A percentile compares a stretch with the other conserved stretches of the same genome.
phyloP scores from a whole-genome alignment of 139 green algal species.

The Chlorella sp. region DNA sequence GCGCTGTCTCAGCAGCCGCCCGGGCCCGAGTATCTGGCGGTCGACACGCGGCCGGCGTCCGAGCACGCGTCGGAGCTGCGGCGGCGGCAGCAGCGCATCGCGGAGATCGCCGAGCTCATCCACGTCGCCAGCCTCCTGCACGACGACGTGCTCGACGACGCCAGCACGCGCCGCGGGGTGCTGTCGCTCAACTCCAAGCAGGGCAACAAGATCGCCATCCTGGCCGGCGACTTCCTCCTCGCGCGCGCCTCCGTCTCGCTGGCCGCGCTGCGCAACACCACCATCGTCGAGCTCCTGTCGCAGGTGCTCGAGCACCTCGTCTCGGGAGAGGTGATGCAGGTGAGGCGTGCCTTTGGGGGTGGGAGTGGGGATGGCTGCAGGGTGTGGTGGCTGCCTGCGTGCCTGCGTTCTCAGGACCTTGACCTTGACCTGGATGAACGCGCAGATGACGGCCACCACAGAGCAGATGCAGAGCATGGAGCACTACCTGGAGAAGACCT shows the following conservation, averaged over 20 bases:
- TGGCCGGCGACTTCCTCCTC: slow-evolving; percentile 97
- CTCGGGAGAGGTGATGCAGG: slow-evolving; percentile 93
- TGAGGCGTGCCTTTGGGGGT: too few species aligned
- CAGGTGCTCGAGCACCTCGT: slow-evolving; percentile 94
- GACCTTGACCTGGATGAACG: not conserved
- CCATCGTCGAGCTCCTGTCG: slow-evolving; percentile 86
- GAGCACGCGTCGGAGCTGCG: slow-evolving; percentile 54
- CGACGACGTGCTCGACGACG: slow-evolving; percentile 96
- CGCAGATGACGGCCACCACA: slow-evolving; percentile 76
- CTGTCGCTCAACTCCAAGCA: slow-evolving; percentile 76
- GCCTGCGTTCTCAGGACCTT: too few species aligned
- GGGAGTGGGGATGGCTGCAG: too few species aligned
- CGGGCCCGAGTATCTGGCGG: slow-evolving; percentile 29
- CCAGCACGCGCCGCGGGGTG: slow-evolving; percentile 76
- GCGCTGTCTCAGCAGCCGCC: slow-evolving; percentile 50
- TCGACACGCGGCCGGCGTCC: slow-evolving; percentile 52
- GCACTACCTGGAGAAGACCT: slow-evolving; percentile 83
- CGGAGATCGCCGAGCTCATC: slow-evolving; percentile 97
- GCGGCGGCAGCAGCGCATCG: slow-evolving; percentile 86
- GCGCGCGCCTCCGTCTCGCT: slow-evolving; percentile 88
- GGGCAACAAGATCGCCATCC: slow-evolving; percentile 86
- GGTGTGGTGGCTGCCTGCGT: too few species aligned
- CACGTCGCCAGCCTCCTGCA: slow-evolving; percentile 92
- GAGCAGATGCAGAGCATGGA: slow-evolving; percentile 71
- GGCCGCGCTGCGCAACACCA: slow-evolving; percentile 76